These are phyloP conservation scores for Trichoderma aggressivum DNA, from an alignment of 2,329 filamentous ascomycete genomes.

Conservation along the genomic window DNA sequence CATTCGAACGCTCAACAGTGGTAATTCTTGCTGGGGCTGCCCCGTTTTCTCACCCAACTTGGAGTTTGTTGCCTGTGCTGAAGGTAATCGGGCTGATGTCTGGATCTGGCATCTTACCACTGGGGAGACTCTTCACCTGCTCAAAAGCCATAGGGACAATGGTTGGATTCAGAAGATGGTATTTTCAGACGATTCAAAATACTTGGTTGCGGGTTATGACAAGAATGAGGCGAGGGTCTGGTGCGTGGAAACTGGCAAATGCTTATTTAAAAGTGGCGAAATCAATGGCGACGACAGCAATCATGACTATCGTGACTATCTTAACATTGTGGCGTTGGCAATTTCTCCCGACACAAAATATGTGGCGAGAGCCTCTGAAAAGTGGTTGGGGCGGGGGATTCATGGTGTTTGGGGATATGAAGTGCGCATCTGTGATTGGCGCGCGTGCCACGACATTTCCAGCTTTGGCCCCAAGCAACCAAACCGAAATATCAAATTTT, in stretches of 20 bases:
- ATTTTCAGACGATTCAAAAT: not conserved
- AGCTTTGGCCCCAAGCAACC: not conserved
- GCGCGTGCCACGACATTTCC: not conserved
- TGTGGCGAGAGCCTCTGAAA: not conserved
- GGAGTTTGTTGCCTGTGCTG: not conserved
- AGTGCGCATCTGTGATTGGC: not conserved
- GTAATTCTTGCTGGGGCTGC: accelerated
- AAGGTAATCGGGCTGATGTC: not conserved
- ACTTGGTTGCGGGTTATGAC: not conserved
- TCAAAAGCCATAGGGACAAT: not conserved
- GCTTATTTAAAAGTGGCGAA: not conserved
- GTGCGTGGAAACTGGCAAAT: not conserved
- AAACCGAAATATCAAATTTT: too few species aligned
- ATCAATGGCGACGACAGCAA: not conserved
- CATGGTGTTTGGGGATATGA: too few species aligned
- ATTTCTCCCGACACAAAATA: not conserved
- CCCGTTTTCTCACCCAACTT: not conserved
- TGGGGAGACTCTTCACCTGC: not conserved
- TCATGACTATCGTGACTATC: too few species aligned
- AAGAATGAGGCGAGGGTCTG: not conserved
- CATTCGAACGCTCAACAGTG: not conserved
- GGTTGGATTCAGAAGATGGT: accelerated
- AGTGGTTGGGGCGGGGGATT: too few species aligned
- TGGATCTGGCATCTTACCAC: not conserved
- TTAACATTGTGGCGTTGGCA: not conserved